Evolutionary conservation across 164 flowering plant species (phyloP), one percentile per base, ranked within the genome.

Genomic region (Umbellularia californica): DNA sequence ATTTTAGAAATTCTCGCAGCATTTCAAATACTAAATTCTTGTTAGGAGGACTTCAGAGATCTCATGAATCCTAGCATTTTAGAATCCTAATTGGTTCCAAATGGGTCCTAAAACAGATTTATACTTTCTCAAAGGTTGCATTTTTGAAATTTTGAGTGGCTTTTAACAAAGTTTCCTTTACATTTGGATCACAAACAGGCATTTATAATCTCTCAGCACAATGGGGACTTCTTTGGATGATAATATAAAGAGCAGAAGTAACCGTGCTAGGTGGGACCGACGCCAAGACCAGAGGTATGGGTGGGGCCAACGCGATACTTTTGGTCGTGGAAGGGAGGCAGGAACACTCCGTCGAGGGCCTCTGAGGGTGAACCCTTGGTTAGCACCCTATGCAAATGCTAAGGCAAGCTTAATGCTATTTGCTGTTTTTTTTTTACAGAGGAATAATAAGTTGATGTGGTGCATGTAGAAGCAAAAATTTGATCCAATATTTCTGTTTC

Each of bases 211-310:
- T 60, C 41, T 22, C 19, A 58, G 10, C 52, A 33, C 60, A 41
- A 90, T 92, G 97, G 86, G 90, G 83, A 90, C 92, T 91, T 82
- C 97, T 2, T 86, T 90, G 71, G 95, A 92, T 77, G 94, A 92
- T 76, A 74, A 87, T 62, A 90, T 92, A 66, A 93, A 87, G 85
- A 90, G 63, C 74, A 87, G 85, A 70, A 81, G 77, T 69, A 84
- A 71, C 74, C 78, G 77, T 27, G 87, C 76, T 67, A 85, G 87
- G 81, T 80, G 85, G 82, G 72, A 78, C 72, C 84, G 83, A 15
- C 71, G 77, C 77, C 87, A 89, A 73, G 96, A 93, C 9, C 83
- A 87, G 74, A 88, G 87, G 35, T 77, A 77, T 24, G 82, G 80
- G 28, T 74, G 76, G 30, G 73, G 76, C 22, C 82, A 68, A 69